A percentile compares a stretch with the other conserved stretches of the same genome.
phyloP scores from a whole-genome alignment of 1,284 basidiomycete genomes.

The Amylostereum areolatum region DNA sequence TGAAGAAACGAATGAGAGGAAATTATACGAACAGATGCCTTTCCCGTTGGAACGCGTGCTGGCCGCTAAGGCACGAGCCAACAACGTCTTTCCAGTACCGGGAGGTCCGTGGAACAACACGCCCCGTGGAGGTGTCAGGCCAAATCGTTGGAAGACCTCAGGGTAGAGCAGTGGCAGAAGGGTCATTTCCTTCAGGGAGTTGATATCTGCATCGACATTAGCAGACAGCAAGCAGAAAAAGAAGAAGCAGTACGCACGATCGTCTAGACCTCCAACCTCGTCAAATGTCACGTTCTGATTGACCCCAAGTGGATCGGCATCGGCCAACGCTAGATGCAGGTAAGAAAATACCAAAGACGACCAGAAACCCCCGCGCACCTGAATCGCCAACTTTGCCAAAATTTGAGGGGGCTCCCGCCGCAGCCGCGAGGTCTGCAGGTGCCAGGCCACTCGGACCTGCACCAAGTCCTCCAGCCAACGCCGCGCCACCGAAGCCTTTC shows the following conservation, averaged over 20 bases:
- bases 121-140: conserved; percentile 92
- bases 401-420: conserved; percentile 71
- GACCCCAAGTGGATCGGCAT: conserved; percentile 93
- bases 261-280: conserved; percentile 95
- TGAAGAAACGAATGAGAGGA: background rate
- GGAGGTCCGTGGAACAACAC: conserved; percentile 97
- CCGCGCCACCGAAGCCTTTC: conserved; percentile 49
- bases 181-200: conserved; percentile 98
- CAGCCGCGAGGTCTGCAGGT: conserved; percentile 50
- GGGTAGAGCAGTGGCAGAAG: conserved; percentile 93
- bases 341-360: conserved; percentile 6
- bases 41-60: conserved; percentile 88
- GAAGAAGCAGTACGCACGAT: conserved; percentile 55
- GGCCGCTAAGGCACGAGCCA: conserved; percentile 92
- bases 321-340: conserved; percentile 67
- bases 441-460: conserved; percentile 42
- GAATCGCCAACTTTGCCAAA: conserved; percentile 79
- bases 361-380: conserved; percentile 33
- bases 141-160: conserved; percentile 95
- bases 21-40: conserved; percentile 73
- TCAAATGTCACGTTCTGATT: conserved; percentile 94
- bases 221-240: background rate
- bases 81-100: conserved; percentile 89
- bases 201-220: conserved; percentile 64
- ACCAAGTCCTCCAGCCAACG: conserved; percentile 46